Evolutionary conservation across 2,329 filamentous ascomycete species (phyloP).

Genomic region (Calonectria montana): DNA sequence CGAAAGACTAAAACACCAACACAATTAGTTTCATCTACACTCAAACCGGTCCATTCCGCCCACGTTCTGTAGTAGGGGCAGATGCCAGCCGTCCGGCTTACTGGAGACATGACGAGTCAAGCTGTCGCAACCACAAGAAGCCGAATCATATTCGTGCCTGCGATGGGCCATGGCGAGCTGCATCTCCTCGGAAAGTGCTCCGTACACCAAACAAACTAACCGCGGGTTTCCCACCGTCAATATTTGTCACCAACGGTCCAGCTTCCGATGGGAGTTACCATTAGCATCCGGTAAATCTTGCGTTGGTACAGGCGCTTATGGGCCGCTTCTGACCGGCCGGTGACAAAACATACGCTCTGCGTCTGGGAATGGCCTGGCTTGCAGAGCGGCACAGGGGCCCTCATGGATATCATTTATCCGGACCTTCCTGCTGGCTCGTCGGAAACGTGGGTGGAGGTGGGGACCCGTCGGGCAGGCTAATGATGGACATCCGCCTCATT

Average conservation of each 20-base stretch:
- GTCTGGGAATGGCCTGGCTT: neutral
- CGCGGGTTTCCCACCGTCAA: constrained; percentile 2
- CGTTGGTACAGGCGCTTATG: neutral
- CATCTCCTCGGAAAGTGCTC: neutral
- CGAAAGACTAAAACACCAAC: neutral
- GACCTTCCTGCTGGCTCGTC: constrained; percentile 8
- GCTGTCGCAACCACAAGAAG: constrained; percentile 13
- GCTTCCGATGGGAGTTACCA: constrained; percentile 20
- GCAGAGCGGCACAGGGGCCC: neutral
- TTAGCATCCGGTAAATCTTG: constrained; percentile 7
- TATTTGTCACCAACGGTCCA: constrained; percentile 4
- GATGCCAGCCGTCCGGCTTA: neutral
- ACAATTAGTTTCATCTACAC: neutral
- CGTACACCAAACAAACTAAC: neutral
- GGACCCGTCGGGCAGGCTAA: constrained; percentile 9
- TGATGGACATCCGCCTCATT: constrained; percentile 22
- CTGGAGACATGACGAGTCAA: constrained; percentile 12
- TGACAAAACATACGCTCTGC: neutral
- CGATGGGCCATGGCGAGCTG: constrained; percentile 1
- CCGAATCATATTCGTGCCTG: neutral
- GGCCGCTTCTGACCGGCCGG: constrained; percentile 11
- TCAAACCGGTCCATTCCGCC: neutral
- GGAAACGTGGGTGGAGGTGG: constrained; percentile 20
- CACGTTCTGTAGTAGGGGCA: constrained; percentile 1
- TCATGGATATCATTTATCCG: constrained; percentile 10